These are phyloP conservation scores for Vanrija sp. DNA, from an alignment of 1,284 basidiomycete species.

Conservation along the genomic window DNA sequence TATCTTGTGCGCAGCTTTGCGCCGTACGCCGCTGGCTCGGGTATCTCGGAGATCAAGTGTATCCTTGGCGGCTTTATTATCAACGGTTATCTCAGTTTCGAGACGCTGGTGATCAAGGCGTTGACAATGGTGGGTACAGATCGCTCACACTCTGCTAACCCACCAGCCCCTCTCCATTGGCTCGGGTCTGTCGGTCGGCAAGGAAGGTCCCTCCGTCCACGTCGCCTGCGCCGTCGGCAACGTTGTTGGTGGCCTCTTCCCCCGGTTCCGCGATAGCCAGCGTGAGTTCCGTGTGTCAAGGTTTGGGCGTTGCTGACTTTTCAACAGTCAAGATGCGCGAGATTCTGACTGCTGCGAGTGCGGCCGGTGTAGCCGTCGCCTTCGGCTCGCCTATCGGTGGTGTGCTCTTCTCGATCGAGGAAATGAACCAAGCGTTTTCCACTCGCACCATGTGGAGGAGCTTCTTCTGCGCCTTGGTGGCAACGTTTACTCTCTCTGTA, in stretches of 20 bases:
- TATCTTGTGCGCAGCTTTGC: constrained; percentile 85
- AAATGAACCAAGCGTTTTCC: constrained; percentile 96
- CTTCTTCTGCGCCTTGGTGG: constrained; percentile 94
- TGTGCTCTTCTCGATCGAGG: constrained; percentile 83
- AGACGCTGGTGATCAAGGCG: constrained; percentile 87
- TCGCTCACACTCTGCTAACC: constrained; percentile 16
- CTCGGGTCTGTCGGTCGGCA: constrained; percentile 93
- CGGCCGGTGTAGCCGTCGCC: constrained; percentile 94
- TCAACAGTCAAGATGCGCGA: constrained; percentile 90
- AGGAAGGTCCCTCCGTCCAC: constrained; percentile 98
- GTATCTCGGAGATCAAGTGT: constrained; percentile 98
- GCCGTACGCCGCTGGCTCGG: constrained; percentile 93
- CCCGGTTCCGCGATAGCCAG: constrained; percentile 79
- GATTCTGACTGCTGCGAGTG: constrained; percentile 89
- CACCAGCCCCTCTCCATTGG: constrained; percentile 89
- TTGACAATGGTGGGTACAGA: constrained; percentile 67
- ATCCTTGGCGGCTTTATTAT: constrained; percentile 96
- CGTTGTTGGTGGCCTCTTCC: constrained; percentile 77
- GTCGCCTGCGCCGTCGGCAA: constrained; percentile 92
- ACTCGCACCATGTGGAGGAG: constrained; percentile 98
- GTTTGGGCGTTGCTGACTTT: neutral
- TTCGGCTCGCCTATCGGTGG: constrained; percentile 98
- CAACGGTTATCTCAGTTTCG: constrained; percentile 85
- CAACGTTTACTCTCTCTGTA: constrained; percentile 91
- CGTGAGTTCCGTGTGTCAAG: constrained; percentile 54